Evolutionary conservation across 768 basidiomycete genomes (phyloP).

Genomic region (Clitopilus hobsonii): DNA sequence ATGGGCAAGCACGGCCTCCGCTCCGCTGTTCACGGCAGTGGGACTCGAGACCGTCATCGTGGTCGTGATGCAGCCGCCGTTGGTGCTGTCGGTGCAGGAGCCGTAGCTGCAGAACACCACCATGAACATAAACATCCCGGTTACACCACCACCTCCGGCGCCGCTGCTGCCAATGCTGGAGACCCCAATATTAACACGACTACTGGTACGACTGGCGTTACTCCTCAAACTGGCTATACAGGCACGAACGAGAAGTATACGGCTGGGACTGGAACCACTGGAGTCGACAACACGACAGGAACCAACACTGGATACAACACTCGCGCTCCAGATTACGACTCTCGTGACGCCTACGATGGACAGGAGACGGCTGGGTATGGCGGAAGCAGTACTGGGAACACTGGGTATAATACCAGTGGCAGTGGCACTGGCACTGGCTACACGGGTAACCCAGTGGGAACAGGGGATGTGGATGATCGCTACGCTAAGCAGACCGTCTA

Average conservation of each 20-base stretch:
- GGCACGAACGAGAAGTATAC: no score
- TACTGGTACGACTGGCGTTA: neutral
- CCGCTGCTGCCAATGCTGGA: no score
- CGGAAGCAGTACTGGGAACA: no score
- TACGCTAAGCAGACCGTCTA: neutral
- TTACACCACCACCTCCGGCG: neutral
- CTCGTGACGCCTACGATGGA: no score
- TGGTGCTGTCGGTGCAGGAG: neutral
- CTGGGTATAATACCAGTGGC: no score
- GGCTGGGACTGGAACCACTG: no score
- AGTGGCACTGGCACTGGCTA: neutral
- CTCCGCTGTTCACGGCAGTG: slow-evolving; percentile 8
- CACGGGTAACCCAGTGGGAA: neutral
- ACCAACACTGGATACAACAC: no score
- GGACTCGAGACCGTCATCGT: neutral
- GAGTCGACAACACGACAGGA: no score
- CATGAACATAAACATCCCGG: neutral
- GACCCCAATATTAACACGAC: neutral
- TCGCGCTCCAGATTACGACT: no score
- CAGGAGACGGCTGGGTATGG: no score
- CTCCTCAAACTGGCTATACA: neutral
- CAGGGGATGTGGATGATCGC: no score
- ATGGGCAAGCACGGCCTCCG: neutral
- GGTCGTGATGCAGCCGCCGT: neutral
- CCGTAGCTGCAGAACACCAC: neutral